These are phyloP conservation scores for Lactarius sp. DNA, from an alignment of 768 basidiomycete species.

Conservation along the genomic window DNA sequence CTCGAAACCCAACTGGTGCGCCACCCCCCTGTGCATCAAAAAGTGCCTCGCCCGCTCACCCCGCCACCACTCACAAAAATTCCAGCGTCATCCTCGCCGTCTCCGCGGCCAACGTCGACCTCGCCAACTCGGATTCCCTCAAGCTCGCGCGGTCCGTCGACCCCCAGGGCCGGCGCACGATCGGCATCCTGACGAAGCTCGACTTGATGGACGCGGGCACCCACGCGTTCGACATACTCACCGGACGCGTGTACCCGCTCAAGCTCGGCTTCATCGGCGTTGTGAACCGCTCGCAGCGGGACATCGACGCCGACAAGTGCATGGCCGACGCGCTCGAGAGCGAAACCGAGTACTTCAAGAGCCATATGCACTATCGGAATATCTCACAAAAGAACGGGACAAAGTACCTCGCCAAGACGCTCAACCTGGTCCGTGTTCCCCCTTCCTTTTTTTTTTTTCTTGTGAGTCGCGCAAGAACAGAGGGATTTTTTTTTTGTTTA, in stretches of 20 bases:
- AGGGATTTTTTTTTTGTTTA: conserved; percentile 26
- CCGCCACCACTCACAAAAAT: no score
- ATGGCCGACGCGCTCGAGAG: conserved; percentile 80
- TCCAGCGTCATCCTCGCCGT: conserved; percentile 91
- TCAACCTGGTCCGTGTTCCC: conserved; percentile 73
- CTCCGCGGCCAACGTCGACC: conserved; percentile 95
- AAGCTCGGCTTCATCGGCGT: conserved; percentile 98
- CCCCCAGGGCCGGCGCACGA: conserved; percentile 92
- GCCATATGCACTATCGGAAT: conserved; percentile 88
- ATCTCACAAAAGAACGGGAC: conserved; percentile 98
- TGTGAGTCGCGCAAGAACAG: not conserved
- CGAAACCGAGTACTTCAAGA: conserved; percentile 88
- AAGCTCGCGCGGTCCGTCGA: conserved; percentile 96
- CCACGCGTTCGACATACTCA: conserved; percentile 93
- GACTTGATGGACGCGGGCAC: conserved; percentile 99
- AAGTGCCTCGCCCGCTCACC: not conserved
- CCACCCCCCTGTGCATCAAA: not conserved
- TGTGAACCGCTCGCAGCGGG: conserved; percentile 96
- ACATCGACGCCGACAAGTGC: conserved; percentile 84
- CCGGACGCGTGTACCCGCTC: conserved; percentile 94
- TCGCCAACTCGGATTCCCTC: conserved; percentile 96
- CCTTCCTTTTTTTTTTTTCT: not conserved
- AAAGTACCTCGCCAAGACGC: conserved; percentile 83
- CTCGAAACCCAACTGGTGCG: conserved; percentile 90
- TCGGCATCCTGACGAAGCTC: conserved; percentile 94